A percentile compares a stretch with the other conserved stretches of the same genome.
phyloP scores from a whole-genome alignment of 106 monocot species.

The Dioscorea zingiberensis region DNA sequence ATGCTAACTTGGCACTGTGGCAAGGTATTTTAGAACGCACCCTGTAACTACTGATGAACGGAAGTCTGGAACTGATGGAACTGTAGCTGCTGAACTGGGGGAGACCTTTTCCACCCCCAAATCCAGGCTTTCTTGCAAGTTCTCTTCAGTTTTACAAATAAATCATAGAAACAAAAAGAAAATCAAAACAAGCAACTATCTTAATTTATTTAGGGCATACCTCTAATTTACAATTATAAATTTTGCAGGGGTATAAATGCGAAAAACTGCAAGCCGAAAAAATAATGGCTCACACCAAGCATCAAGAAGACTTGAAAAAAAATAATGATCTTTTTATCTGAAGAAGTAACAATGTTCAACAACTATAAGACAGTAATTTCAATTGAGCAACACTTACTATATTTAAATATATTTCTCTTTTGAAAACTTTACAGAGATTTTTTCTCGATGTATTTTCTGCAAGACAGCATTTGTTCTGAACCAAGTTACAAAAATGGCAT shows the following conservation, averaged over 20 bases:
- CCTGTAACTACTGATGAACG: too few species aligned
- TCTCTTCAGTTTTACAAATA: too few species aligned
- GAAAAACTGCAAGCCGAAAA: too few species aligned
- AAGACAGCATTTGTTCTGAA: slow-evolving; percentile 7
- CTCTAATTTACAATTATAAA: neutral
- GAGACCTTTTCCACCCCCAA: too few species aligned
- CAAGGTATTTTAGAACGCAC: too few species aligned
- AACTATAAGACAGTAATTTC: neutral
- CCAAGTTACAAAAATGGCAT: slow-evolving; percentile 1
- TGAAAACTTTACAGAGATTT: slow-evolving; percentile 16
- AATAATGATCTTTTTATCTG: neutral
- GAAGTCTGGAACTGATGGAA: too few species aligned
- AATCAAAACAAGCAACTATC: neutral
- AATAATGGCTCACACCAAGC: neutral
- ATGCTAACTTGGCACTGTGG: too few species aligned
- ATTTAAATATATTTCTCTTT: slow-evolving; percentile 15
- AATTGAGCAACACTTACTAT: slow-evolving; percentile 2
- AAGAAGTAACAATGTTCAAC: neutral
- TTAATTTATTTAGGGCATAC: neutral
- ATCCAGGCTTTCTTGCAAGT: too few species aligned
- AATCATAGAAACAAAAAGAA: neutral
- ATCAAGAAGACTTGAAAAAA: neutral
- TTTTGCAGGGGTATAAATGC: neutral
- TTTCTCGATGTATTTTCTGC: neutral
- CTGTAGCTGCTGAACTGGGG: too few species aligned